phyloP scores from a whole-genome alignment of 1,284 basidiomycete species.

The Amylostereum chailletii region DNA sequence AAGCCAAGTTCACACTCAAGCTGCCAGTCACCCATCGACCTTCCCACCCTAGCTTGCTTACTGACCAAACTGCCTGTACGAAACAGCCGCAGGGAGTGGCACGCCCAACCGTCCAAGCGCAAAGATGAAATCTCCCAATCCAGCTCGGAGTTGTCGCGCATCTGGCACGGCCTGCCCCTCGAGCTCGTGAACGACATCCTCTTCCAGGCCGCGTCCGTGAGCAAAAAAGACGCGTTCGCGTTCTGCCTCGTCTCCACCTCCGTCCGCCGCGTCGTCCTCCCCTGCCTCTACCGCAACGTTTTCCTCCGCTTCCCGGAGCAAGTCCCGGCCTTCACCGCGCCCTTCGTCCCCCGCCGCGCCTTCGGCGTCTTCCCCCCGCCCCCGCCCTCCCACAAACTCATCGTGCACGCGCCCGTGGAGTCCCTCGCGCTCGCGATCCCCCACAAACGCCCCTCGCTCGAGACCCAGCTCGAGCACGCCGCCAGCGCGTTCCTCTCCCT shows the following conservation, averaged over 20 bases:
- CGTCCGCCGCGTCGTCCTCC: constrained; percentile 11
- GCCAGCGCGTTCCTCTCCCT: constrained; percentile 6
- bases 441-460: constrained; percentile 11
- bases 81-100: too few relatives aligned
- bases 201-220: constrained; percentile 8
- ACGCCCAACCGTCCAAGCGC: too few relatives aligned
- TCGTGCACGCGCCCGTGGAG: constrained; percentile 5
- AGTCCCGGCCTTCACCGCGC: constrained; percentile 10
- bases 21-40: too few relatives aligned
- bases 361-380: background rate
- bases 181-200: constrained; percentile 12
- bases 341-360: constrained; percentile 7
- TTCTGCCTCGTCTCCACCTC: constrained; percentile 13
- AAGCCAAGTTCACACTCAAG: too few relatives aligned
- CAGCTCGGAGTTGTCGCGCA: background rate
- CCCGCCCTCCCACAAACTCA: background rate
- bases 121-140: too few relatives aligned
- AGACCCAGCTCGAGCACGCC: constrained; percentile 6
- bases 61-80: too few relatives aligned
- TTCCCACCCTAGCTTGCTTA: too few relatives aligned
- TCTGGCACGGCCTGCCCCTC: constrained; percentile 10
- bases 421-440: constrained; percentile 12
- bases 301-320: constrained; percentile 11
- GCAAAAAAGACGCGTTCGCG: constrained; percentile 6
- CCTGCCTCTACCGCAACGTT: constrained; percentile 10